Base-by-base conservation (phyloP, 2,329 filamentous ascomycete species). In the Ceratocystis papillata region DNA sequence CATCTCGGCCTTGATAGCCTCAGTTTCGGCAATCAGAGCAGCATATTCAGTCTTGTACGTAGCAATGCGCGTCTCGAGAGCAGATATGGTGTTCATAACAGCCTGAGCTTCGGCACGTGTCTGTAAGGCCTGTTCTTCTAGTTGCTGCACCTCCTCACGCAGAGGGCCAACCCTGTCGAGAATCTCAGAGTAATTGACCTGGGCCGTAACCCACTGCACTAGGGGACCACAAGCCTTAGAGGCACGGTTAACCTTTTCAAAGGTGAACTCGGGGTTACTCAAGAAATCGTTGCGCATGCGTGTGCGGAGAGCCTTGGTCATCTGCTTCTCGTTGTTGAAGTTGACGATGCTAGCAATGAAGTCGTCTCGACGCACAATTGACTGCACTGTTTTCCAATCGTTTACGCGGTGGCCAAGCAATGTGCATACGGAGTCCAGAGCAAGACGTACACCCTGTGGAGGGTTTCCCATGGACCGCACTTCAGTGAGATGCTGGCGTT, bases 271-370 rank as follows among this genome's bases (percentile, higher is more conserved):
- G 3, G 93, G 88, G 74, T 95, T 94, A 15, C 89, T 91, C 68
- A 99, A 78, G 76, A 89, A 99, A 53, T 96, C 91, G 68, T 87
- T 89, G 72, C 89, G 87, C 93, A 99, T 97, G 80, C 90, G 95
- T 71, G 84, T 80, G 62, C 94, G 84, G 70, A 94, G 81, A 30
- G 79, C 77, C 72, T 85, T 87, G 17, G 93, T 99, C 93, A 99
- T 97, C 75, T 94, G 88, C 74, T 81, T 87, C 76, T 94, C 92
- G 73, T 96, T 99, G 79, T 96, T 89, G 73, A 96, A 99, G 75
- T 90, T 91, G 75, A 97, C 89, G 72, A 99, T 99, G 77, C 90
- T 96, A 62, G 91, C 89, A 76, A 99, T 97, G 77, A 99, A 99
- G 73, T 97, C 93, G 72, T 97, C 94, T 67, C 86, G 85, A 72